These are phyloP conservation scores for Venturia effusa DNA, from an alignment of 2,329 filamentous ascomycete species.

Conservation along the genomic window DNA sequence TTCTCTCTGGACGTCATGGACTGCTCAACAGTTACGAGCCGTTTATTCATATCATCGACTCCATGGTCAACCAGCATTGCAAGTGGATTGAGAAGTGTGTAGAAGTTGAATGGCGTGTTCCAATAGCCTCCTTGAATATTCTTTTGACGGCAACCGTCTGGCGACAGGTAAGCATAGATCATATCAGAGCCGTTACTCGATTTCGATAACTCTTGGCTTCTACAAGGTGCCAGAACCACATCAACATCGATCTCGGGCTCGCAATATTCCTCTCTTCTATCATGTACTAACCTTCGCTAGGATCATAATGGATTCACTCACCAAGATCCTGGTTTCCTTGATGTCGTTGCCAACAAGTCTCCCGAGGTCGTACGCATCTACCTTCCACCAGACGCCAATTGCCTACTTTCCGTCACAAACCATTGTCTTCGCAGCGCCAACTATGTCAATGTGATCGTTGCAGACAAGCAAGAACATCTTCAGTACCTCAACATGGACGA, in stretches of 20 bases:
- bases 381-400: constrained; percentile 70
- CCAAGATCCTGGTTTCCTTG: constrained; percentile 70
- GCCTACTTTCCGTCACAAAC: constrained; percentile 62
- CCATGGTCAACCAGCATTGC: constrained; percentile 78
- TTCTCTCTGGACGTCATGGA: constrained; percentile 64
- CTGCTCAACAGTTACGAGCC: constrained; percentile 73
- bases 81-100: constrained; percentile 76
- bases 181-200: not conserved
- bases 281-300: constrained; percentile 33
- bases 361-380: constrained; percentile 74
- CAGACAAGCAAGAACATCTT: constrained; percentile 69
- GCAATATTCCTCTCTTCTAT: no score
- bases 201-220: no score
- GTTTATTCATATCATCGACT: constrained; percentile 74
- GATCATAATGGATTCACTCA: constrained; percentile 80
- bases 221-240: no score
- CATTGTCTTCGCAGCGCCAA: constrained; percentile 64
- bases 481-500: constrained; percentile 66
- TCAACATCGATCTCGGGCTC: no score
- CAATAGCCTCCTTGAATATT: constrained; percentile 67
- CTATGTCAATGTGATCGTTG: constrained; percentile 73
- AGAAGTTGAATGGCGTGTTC: constrained; percentile 68
- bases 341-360: constrained; percentile 69
- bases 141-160: constrained; percentile 69
- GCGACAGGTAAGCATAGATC: constrained; percentile 31